Evolutionary conservation across 2,329 filamentous ascomycete species (phyloP), one percentile per base, ranked within the genome.

Genomic region (Sordariomycetes sp.): DNA sequence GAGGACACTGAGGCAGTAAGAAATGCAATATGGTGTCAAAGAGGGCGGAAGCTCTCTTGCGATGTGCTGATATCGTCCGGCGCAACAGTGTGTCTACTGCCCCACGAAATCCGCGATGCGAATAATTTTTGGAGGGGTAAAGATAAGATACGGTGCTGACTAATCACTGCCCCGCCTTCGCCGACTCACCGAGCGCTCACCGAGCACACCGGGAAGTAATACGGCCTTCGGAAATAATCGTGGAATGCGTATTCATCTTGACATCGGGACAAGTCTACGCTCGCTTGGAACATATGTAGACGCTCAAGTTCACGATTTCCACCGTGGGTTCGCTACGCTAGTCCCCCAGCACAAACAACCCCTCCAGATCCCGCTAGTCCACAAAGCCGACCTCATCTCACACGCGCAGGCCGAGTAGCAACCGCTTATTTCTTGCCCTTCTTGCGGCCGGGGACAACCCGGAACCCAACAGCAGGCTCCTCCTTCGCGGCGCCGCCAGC

Each of bases 361-460:
- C 18, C 40, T n/a, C 16, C 40, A 46, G 5, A n/a, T 16, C 16
- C 8, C 18, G 16, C 40, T 18, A 43, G 16, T 46, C n/a, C 40
- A 46, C 8, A n/a, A n/a, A 8, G 16, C 2, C 40, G 16, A 46
- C 14, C 40, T 18, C 40, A 46, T n/a, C 14, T 2, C 8, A n/a
- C 40, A 18, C 6, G 16, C 40, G 18, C 40, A n/a, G 28, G 28
- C 8, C 4, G 8, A 32, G 28, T 32, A 32, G 4, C 28, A 32
- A 32, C 28, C 14, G 18, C 40, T 67, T 75, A 86, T 78, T 87
- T 90, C 78, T 88, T 87, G 69, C 80, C 86, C 82, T 96, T 96
- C 85, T 97, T 97, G 72, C 94, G 92, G 62, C 86, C 82, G 16
- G 90, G 84, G 12, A 97, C 93, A 57, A 97, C 89, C 78, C 94